phyloP scores from a whole-genome alignment of 371 early-diverging fungal genomes.

The Saksenaea oblongispora region DNA sequence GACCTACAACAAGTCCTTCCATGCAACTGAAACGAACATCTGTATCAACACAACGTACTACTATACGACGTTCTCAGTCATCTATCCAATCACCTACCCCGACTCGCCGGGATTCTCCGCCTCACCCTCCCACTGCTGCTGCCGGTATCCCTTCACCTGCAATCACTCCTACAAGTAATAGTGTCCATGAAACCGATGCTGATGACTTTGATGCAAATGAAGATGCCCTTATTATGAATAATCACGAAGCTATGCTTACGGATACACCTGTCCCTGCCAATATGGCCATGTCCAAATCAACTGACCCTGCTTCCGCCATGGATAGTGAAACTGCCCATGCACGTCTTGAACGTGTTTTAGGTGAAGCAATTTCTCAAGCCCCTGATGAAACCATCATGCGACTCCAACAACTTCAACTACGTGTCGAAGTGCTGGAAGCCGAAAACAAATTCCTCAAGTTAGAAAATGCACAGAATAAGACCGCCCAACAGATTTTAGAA shows the following conservation, averaged over 20 bases:
- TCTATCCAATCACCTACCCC: slow-evolving; percentile 9
- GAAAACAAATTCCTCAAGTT: slow-evolving; percentile 53
- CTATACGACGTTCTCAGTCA: neutral
- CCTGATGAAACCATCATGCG: slow-evolving; percentile 49
- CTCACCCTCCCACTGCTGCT: slow-evolving; percentile 11
- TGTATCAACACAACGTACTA: slow-evolving; percentile 14
- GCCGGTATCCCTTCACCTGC: slow-evolving; percentile 41
- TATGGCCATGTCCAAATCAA: slow-evolving; percentile 33
- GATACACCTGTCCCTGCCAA: slow-evolving; percentile 41
- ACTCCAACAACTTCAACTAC: slow-evolving; percentile 51
- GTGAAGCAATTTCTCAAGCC: slow-evolving; percentile 35
- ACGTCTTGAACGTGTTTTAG: slow-evolving; percentile 36
- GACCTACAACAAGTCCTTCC: slow-evolving; percentile 11
- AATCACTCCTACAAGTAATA: slow-evolving; percentile 36
- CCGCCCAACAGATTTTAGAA: slow-evolving; percentile 36
- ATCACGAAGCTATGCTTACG: slow-evolving; percentile 28
- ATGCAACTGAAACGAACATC: slow-evolving; percentile 6
- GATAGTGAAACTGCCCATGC: slow-evolving; percentile 22
- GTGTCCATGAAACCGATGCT: slow-evolving; percentile 27
- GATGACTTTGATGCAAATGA: slow-evolving; percentile 26
- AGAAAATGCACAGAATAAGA: slow-evolving; percentile 49
- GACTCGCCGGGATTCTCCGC: slow-evolving; percentile 8
- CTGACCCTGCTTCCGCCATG: slow-evolving; percentile 17
- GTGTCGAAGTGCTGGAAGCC: slow-evolving; percentile 54
- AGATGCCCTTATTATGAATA: slow-evolving; percentile 32